Evolutionary conservation across 2,329 filamentous ascomycete genomes (phyloP), one percentile per base, ranked within the genome.

Genomic region (Claviceps sp.): DNA sequence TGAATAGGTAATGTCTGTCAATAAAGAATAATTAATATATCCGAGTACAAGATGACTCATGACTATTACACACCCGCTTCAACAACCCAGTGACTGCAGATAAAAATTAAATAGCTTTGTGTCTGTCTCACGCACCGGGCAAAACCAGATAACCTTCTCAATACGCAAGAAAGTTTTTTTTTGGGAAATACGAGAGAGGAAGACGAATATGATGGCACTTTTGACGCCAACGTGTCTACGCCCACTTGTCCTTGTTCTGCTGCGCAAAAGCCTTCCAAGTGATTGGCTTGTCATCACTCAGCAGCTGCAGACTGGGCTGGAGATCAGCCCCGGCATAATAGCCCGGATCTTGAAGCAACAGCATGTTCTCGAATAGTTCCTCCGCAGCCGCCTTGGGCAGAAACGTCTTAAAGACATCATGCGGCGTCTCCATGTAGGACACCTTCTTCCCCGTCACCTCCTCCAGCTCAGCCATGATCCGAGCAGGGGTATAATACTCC

Each of bases 361-460:
- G 55, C 61, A 71, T 64, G 52, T 71, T 73, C 60, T 73, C 69
- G 13, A 68, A 52, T 55, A 73, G 46, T 54, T 73, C 71, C 49
- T 66, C 56, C 1, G 62, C 61, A 6, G 62, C 36, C 4, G 55
- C 11, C 1, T 56, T 46, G 1, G 62, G 58, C 11, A 71, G 49
- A 51, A 65, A 67, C 0, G 62, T 60, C 55, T 67, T 66, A 55
- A 66, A 74, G 1, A 56, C 53, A 0, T 71, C 64, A 2, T 62
- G 56, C 0, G 66, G 54, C 4, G 71, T 53, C 38, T 68, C 58
- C 3, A 55, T 55, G 49, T 58, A 66, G 1, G 52, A 45, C 1
- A 65, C 63, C 2, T 59, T 61, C 55, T 64, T 66, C 51, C 68
- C 68, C 1, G 59, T 61, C 5, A 65, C 66, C 42, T 64, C 56